Base-by-base conservation (phyloP, 2,329 filamentous ascomycete species). In the Mycocentrospora acerina region DNA sequence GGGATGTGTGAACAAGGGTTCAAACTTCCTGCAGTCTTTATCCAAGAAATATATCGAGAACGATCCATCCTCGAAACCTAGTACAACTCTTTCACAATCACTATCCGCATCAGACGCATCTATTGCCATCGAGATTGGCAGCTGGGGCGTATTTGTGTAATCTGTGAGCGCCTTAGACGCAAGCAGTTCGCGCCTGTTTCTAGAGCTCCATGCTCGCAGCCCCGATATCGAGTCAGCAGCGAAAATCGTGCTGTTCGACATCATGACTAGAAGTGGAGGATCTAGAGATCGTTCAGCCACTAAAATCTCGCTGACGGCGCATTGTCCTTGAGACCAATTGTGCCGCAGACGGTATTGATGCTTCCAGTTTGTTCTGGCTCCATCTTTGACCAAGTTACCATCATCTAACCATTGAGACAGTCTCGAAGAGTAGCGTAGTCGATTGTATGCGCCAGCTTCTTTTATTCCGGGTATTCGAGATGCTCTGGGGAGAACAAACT, bases 241-340 rank as follows among this genome's bases (percentile, higher is more conserved):
- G 35, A 93, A 80, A 7, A 93, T 82, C 14, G 90, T 72, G 1
- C 88, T 86, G 40, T 88, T 82, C 28, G 85, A 79, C 46, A 95
- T 78, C 62, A 87, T 88, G 32, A 90, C 86, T 6, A 96, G 71
- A 25, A 90, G 64, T 2, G 77, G 76, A 25, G 86, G 73, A 63
- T 82, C 60, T 37, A 73, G 69, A 2, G 72, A 67, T 29, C 69
- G 53, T 41, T 76, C 71, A 36, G 75, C 71, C 16, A 89, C 77
- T 29, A 82, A 76, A 19, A 96, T 79, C 65, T 95, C 87, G 24
- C 86, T 83, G 10, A 95, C 81, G 25, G 81, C 85, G 57, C 89
- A 95, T 51, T 80, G 83, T 1, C 91, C 93, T 46, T 78, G 81
- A 1, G 86, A 80, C 93, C 93, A 97, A 69, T 97, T 97, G 62